These are phyloP conservation scores for Canavalia gladiata DNA, from an alignment of 306 rosid species.

Conservation along the genomic window DNA sequence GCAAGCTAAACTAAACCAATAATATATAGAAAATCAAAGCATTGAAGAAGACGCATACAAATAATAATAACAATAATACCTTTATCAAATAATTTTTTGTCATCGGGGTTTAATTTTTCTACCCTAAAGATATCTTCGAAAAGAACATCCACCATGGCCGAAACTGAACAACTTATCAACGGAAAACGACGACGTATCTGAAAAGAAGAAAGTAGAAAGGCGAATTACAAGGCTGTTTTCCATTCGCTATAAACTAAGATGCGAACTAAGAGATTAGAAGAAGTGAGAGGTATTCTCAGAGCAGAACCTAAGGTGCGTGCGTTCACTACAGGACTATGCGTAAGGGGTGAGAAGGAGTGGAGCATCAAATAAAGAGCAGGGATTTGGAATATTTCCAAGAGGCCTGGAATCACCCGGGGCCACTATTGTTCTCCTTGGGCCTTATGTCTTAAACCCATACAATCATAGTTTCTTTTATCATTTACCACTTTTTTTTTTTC, in stretches of 20 bases:
- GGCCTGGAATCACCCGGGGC: neutral
- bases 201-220: neutral
- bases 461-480: too few species aligned
- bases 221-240: neutral
- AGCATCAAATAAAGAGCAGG: neutral
- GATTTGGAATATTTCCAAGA: neutral
- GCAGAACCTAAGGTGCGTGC: neutral
- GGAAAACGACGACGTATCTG: neutral
- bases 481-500: too few species aligned
- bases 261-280: neutral
- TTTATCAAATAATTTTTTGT: conserved; percentile 63
- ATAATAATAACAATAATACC: conserved; percentile 53
- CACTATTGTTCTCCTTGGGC: too few species aligned
- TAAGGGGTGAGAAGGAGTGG: neutral
- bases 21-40: neutral
- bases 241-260: neutral
- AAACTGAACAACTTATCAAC: neutral
- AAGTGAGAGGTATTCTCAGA: neutral
- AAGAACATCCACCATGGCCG: conserved; percentile 76
- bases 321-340: neutral
- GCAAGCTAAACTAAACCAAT: neutral
- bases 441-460: too few species aligned
- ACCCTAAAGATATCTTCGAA: conserved; percentile 88
- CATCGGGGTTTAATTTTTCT: conserved; percentile 58
- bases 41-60: neutral